Evolutionary conservation across 2,329 filamentous ascomycete genomes (phyloP).

Genomic region (Stagonosporopsis chrysanthemi): DNA sequence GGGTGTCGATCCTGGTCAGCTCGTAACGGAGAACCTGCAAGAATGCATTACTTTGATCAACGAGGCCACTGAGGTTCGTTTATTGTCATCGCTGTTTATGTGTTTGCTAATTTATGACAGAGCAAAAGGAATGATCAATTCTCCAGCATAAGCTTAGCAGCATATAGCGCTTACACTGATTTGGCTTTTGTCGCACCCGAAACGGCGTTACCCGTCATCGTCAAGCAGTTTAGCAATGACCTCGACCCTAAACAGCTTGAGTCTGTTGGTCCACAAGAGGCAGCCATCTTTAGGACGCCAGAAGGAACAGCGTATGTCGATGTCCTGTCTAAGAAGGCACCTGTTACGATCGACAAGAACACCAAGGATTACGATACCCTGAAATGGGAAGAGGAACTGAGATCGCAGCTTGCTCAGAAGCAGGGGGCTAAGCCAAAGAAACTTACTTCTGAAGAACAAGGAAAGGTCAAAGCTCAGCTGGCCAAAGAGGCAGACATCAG

Average conservation of each 20-base stretch:
- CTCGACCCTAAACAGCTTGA: conserved; percentile 74
- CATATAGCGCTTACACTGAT: conserved; percentile 86
- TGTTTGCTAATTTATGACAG: conserved; percentile 23
- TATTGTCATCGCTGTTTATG: conserved; percentile 3
- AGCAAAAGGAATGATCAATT: conserved; percentile 33
- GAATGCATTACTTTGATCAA: conserved; percentile 74
- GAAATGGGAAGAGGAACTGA: conserved; percentile 95
- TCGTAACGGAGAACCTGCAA: conserved; percentile 71
- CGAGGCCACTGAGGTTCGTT: conserved; percentile 62
- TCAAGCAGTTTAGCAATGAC: conserved; percentile 76
- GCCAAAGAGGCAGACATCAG: conserved; percentile 86
- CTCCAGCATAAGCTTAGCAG: conserved; percentile 67
- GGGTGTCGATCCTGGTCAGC: conserved; percentile 80
- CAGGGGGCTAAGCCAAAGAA: conserved; percentile 86
- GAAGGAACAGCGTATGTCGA: conserved; percentile 90
- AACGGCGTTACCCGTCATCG: conserved; percentile 75
- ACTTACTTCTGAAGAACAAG: conserved; percentile 84
- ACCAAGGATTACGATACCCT: conserved; percentile 93
- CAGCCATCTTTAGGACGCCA: conserved; percentile 89
- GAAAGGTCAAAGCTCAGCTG: conserved; percentile 89
- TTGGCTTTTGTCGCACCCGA: conserved; percentile 93
- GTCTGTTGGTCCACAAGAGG: conserved; percentile 82
- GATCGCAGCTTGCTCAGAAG: conserved; percentile 87
- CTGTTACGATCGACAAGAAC: conserved; percentile 81
- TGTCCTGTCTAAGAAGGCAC: conserved; percentile 83